Evolutionary conservation across 768 basidiomycete genomes (phyloP).

Genomic region (Lactarius pseudohatsudake): DNA sequence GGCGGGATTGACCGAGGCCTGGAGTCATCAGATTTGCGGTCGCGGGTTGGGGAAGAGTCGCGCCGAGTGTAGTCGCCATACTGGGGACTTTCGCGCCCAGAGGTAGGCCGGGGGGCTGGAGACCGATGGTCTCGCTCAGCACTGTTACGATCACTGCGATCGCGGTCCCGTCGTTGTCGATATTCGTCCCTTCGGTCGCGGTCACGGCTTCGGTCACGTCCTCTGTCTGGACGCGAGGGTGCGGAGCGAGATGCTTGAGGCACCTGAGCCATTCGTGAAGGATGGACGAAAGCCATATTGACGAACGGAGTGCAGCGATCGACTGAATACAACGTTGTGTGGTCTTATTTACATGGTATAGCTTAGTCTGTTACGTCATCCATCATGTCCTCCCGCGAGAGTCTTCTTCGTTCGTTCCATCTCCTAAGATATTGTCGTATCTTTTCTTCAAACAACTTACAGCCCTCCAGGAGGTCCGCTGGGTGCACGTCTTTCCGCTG

Average conservation of each 20-base stretch:
- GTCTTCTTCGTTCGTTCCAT: constrained; percentile 55
- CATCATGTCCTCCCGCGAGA: constrained; percentile 54
- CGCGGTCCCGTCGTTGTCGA: constrained; percentile 14
- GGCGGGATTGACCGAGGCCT: constrained; percentile 20
- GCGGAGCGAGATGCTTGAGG: constrained; percentile 38
- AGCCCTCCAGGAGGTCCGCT: constrained; percentile 60
- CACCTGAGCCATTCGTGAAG: constrained; percentile 67
- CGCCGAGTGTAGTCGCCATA: constrained; percentile 59
- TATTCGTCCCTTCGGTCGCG: constrained; percentile 23
- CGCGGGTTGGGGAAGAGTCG: constrained; percentile 2
- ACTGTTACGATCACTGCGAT: constrained; percentile 10
- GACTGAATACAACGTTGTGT: constrained; percentile 4
- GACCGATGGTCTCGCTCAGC: not conserved
- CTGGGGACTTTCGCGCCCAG: constrained; percentile 46
- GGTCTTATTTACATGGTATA: constrained; percentile 15
- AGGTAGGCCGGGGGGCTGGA: constrained; percentile 21
- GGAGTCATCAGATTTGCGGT: not conserved
- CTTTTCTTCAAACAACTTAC: constrained; percentile 58
- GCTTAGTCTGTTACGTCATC: constrained; percentile 34
- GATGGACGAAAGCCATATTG: constrained; percentile 72
- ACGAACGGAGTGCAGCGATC: no score
- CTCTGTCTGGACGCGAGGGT: constrained; percentile 1
- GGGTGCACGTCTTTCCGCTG: constrained; percentile 75
- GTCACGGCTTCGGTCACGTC: constrained; percentile 27
- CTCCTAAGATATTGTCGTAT: constrained; percentile 61